phyloP scores from a whole-genome alignment of 768 basidiomycete genomes.

The Chalciporus pseudorubinellus region DNA sequence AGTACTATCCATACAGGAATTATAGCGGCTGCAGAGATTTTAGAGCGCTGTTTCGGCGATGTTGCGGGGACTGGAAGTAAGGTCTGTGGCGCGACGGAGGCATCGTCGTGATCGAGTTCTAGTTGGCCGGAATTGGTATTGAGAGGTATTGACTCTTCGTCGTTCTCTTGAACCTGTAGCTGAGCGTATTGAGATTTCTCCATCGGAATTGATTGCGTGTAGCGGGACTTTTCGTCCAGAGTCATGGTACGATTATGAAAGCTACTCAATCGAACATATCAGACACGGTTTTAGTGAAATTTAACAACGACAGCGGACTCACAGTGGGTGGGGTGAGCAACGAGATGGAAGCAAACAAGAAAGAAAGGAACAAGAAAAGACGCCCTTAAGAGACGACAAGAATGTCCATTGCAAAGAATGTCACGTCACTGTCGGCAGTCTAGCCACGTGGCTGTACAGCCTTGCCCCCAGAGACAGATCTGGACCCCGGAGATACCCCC shows the following conservation, averaged over 20 bases:
- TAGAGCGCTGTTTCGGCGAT: conserved; percentile 43
- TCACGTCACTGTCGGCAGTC: too few relatives aligned
- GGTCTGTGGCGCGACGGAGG: conserved; percentile 3
- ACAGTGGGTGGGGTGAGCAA: background rate
- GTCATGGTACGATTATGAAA: background rate
- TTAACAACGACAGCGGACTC: background rate
- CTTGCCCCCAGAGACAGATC: background rate
- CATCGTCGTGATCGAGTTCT: conserved; percentile 1
- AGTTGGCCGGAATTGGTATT: conserved; percentile 1
- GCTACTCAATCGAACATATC: background rate
- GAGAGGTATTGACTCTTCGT: conserved; percentile 7
- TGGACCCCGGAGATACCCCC: conserved; percentile 9
- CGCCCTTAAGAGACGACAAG: too few relatives aligned
- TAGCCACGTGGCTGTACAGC: background rate
- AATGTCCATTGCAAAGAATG: too few relatives aligned
- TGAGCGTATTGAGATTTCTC: conserved; percentile 23
- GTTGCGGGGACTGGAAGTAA: conserved; percentile 61
- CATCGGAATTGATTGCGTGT: background rate
- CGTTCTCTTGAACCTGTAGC: conserved; percentile 20
- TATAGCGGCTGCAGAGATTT: conserved; percentile 63
- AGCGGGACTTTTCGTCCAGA: conserved; percentile 24
- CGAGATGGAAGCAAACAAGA: background rate
- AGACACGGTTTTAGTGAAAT: background rate
- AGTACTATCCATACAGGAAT: conserved; percentile 94
- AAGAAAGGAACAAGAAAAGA: background rate